A percentile compares a stretch with the other conserved stretches of the same genome.
Conservation (phyloP, 805 yeast species). For the Yarrowia deformans region DNA sequence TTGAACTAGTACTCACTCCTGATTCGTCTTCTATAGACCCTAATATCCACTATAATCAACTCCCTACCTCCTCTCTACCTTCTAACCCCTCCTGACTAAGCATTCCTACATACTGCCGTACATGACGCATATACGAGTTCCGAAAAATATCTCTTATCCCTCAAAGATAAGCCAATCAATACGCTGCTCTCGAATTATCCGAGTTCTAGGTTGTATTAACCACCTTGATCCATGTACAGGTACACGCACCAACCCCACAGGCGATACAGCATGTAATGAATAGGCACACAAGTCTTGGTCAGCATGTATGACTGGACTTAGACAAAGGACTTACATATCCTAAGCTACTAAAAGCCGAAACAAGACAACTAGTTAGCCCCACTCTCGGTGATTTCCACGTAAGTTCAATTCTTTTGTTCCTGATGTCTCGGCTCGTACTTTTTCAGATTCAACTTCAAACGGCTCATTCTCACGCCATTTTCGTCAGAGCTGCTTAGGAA, state of each 20-base stretch:
- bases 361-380: no score
- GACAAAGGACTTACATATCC: no score
- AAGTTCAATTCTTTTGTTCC: no score
- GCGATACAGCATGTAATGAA: no score
- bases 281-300: no score
- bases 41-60: no score
- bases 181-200: background rate
- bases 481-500: background rate
- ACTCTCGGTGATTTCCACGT: no score
- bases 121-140: background rate
- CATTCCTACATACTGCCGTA: background rate
- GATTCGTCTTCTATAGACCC: no score
- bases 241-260: background rate
- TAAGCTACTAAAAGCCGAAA: no score
- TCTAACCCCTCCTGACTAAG: background rate
- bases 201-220: background rate
- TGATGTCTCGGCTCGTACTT: background rate
- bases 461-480: constrained; percentile 25
- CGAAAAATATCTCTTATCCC: constrained; percentile 1
- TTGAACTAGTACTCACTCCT: no score
- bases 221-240: background rate
- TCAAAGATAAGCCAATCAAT: background rate
- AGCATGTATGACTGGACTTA: no score
- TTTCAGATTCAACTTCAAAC: background rate
- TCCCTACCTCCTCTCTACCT: no score